These are phyloP conservation scores for Ehretia macrophylla DNA, from an alignment of 257 asterid genomes.

Conservation along the genomic window DNA sequence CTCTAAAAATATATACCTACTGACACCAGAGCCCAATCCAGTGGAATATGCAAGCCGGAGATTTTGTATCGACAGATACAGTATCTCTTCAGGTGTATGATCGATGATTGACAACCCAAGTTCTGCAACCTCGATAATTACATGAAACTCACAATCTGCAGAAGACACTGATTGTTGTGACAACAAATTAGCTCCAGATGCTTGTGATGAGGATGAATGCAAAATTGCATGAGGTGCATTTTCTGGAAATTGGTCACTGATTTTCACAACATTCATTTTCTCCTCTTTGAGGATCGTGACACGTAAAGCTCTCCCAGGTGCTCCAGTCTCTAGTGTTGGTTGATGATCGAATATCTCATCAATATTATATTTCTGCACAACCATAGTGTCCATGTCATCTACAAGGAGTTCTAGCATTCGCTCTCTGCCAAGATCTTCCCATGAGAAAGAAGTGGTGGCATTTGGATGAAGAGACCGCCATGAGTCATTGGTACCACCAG, in stretches of 20 bases:
- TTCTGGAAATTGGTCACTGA: conserved; percentile 89
- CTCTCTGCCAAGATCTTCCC: conserved; percentile 94
- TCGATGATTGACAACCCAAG: conserved; percentile 92
- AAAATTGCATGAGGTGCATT: conserved; percentile 37
- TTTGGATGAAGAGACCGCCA: conserved; percentile 82
- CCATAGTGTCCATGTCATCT: conserved; percentile 66
- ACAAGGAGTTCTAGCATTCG: conserved; percentile 62
- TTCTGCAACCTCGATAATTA: conserved; percentile 83
- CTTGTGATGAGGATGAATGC: conserved; percentile 41
- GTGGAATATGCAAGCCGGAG: conserved; percentile 87
- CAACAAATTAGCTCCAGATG: conserved; percentile 40
- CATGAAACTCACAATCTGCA: conserved; percentile 77
- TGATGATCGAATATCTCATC: conserved; percentile 86
- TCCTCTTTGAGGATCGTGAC: conserved; percentile 80
- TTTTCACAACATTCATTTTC: conserved; percentile 75
- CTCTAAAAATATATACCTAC: conserved; percentile 54
- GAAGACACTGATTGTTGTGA: conserved; percentile 40
- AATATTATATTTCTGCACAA: conserved; percentile 69
- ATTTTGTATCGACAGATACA: conserved; percentile 72
- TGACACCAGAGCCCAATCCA: conserved; percentile 90
- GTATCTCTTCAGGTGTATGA: conserved; percentile 98
- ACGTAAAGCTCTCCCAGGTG: conserved; percentile 55
- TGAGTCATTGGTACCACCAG: conserved; percentile 65
- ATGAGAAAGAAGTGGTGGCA: conserved; percentile 77
- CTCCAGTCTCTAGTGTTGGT: conserved; percentile 60